Evolutionary conservation across 2,329 filamentous ascomycete species (phyloP).

Genomic region (Pseudogymnoascus sp.): DNA sequence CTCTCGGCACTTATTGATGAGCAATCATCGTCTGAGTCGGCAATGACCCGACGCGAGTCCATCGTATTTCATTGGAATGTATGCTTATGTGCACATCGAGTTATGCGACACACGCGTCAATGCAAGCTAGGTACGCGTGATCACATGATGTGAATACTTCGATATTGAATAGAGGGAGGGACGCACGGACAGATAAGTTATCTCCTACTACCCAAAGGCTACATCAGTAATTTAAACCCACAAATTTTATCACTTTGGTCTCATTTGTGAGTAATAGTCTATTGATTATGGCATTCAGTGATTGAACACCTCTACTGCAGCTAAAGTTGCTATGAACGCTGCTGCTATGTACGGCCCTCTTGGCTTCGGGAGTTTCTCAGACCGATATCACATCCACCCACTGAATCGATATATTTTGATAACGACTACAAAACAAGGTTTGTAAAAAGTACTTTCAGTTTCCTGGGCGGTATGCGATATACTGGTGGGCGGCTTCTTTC

Average conservation of each 20-base stretch:
- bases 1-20: slow-evolving; percentile 5
- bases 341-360: not conserved
- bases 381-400: not conserved
- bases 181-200: not conserved
- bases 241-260: not conserved
- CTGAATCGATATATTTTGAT: not conserved
- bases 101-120: not conserved
- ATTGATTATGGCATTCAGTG: not conserved
- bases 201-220: not conserved
- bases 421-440: too few relatives aligned
- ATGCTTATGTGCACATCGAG: not conserved
- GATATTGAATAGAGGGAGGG: not conserved
- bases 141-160: not conserved
- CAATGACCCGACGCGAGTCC: slow-evolving; percentile 27
- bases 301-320: not conserved
- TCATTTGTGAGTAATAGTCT: not conserved
- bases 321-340: not conserved
- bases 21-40: slow-evolving; percentile 30
- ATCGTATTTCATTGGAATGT: slow-evolving; percentile 18
- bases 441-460: not conserved
- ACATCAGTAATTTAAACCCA: not conserved
- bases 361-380: not conserved
- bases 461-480: not conserved
- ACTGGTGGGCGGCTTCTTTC: not conserved
- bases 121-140: not conserved